Conservation (phyloP, 2,329 filamentous ascomycete species). For the Pleomassaria siparia region DNA sequence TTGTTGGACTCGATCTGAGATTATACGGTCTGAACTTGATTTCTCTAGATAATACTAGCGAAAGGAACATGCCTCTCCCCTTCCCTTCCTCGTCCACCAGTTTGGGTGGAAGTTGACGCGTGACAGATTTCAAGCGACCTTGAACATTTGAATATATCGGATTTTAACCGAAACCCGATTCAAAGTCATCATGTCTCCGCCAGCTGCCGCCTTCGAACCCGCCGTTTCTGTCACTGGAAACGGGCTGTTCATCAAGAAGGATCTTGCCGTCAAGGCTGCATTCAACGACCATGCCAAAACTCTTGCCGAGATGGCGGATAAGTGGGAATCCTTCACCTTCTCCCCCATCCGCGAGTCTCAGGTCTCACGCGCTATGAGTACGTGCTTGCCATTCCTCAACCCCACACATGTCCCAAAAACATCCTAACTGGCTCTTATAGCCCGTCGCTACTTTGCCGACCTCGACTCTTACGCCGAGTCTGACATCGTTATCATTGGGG, state of each 20-base stretch:
- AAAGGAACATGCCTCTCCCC: constrained; percentile 87
- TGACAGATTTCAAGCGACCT: constrained; percentile 28
- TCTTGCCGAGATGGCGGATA: constrained; percentile 67
- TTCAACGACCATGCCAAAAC: constrained; percentile 53
- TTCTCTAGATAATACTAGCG: constrained; percentile 97
- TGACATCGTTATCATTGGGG: constrained; percentile 90
- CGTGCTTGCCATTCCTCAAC: not conserved
- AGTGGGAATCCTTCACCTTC: constrained; percentile 83
- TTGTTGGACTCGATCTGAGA: constrained; percentile 65
- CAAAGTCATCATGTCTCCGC: constrained; percentile 68
- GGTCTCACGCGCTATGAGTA: constrained; percentile 86
- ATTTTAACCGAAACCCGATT: not conserved
- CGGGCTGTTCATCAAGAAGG: constrained; percentile 36
- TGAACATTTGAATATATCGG: not conserved
- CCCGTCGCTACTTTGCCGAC: constrained; percentile 87
- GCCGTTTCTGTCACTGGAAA: constrained; percentile 43
- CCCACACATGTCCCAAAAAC: not conserved
- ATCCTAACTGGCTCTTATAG: constrained; percentile 11
- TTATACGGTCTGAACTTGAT: constrained; percentile 96
- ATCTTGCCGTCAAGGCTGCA: constrained; percentile 52
- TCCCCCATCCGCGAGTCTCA: constrained; percentile 87
- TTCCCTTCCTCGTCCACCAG: constrained; percentile 25
- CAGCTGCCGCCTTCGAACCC: constrained; percentile 63
- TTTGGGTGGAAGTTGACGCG: constrained; percentile 33
- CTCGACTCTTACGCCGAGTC: constrained; percentile 87